Base-by-base conservation (phyloP, 495 filamentous ascomycete genomes). In the Pseudoneurospora amorphoporcata region DNA sequence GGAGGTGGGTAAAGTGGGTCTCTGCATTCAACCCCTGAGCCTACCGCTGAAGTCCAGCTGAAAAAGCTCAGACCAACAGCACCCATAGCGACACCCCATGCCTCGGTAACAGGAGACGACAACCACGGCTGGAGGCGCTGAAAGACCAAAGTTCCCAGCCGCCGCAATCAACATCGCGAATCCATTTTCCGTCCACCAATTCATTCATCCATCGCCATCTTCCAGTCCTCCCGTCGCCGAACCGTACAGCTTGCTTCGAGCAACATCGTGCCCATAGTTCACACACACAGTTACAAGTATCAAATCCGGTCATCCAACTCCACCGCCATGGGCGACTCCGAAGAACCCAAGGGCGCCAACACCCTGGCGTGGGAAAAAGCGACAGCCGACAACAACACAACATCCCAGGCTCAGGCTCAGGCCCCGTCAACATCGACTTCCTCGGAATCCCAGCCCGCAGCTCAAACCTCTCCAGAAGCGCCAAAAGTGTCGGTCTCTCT, bases 401-500 rank as follows among this genome's bases (percentile, higher is more conserved):
- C 71, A 42, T 71, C 71, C 17, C 41, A 74, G 14, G 23, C 71
- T 39, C 70, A 45, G 65, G 72, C 58, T 16, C 71, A 58, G 32
- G 39, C 45, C n/a, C 29, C 53, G 23, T 61, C 53, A 35, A 61
- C 53, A 61, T 61, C 53, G 53, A 61, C 53, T 16, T 61, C 53
- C 23, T 35, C 29, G 16, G 29, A 35, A 38, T 45, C 61, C 37
- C 68, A 69, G 8, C 14, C 38, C 16, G n/a, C 65, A 40, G 19
- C 47, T 19, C 41, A 72, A 23, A 39, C 72, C 38, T 68, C n/a
- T 14, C 3, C 73, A 17, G 73, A 79, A 71, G 70, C 77, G 29
- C 70, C 76, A 29, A 78, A 79, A 19, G 76, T 79, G 69, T 77
- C 83, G 37, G 84, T 61, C 53, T 61, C 91, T 12, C 77, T 95